phyloP scores from a whole-genome alignment of 148 eudicot species.

The Diospyros lotus region DNA sequence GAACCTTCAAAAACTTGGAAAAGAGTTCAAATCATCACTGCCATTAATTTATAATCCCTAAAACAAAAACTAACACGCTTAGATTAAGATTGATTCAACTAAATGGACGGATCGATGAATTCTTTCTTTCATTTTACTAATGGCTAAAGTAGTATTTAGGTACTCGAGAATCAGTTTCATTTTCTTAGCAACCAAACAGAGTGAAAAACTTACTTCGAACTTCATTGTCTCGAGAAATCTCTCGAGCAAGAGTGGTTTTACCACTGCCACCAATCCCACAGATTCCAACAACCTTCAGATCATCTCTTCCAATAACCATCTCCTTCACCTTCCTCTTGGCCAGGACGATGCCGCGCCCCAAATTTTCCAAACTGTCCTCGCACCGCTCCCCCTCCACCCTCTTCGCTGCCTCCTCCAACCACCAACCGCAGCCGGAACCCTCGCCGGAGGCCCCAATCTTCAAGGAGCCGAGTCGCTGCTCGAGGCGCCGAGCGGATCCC shows the following conservation, averaged over 20 bases:
- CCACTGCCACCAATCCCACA: constrained; percentile 92
- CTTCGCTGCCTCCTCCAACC: constrained; percentile 48
- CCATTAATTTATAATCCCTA: not conserved
- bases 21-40: not conserved
- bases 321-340: constrained; percentile 73
- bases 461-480: constrained; percentile 51
- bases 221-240: constrained; percentile 60
- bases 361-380: constrained; percentile 43
- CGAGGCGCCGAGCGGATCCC: constrained; percentile 37
- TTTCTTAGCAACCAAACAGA: constrained; percentile 12
- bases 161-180: not conserved
- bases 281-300: constrained; percentile 48
- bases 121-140: not conserved
- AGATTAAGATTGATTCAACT: not conserved
- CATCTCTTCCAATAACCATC: constrained; percentile 44
- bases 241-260: constrained; percentile 72
- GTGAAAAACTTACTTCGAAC: constrained; percentile 42
- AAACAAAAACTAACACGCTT: not conserved
- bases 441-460: constrained; percentile 40
- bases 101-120: not conserved
- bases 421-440: constrained; percentile 21
- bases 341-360: constrained; percentile 48
- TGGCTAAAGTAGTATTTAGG: not conserved
- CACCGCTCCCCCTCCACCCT: constrained; percentile 30
- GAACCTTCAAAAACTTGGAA: not conserved